Conservation (phyloP, 805 yeast species). For the Jamesozyma rosinii region DNA sequence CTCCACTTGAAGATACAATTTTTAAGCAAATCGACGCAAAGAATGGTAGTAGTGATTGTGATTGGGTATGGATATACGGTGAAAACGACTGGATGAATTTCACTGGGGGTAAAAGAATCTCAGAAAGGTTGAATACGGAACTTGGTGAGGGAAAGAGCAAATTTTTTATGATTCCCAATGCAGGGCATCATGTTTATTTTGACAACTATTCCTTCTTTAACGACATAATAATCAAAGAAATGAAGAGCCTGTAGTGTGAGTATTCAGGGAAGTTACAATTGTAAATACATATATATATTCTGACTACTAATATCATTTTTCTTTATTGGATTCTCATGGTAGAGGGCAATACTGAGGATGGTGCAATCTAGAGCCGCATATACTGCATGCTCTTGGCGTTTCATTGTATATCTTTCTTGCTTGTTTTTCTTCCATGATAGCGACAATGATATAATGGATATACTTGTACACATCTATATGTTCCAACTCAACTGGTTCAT, state of each 20-base stretch:
- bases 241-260: conserved; percentile 27
- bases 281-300: too few species aligned
- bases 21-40: conserved; percentile 7
- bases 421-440: too few species aligned
- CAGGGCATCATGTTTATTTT: conserved; percentile 75
- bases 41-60: conserved; percentile 43
- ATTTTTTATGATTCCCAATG: conserved; percentile 39
- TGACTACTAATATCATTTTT: too few species aligned
- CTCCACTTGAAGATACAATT: conserved; percentile 44
- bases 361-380: too few species aligned
- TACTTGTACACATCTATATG: too few species aligned
- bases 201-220: conserved; percentile 56
- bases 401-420: too few species aligned
- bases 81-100: conserved; percentile 61
- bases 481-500: too few species aligned
- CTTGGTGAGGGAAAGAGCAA: conserved; percentile 19
- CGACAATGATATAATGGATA: too few species aligned
- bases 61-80: conserved; percentile 80
- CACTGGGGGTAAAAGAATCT: conserved; percentile 32
- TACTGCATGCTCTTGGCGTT: too few species aligned
- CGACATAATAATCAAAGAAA: conserved; percentile 40
- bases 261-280: too few species aligned
- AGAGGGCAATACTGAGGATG: too few species aligned
- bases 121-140: conserved; percentile 19
- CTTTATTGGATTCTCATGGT: too few species aligned